Evolutionary conservation across 139 green algal genomes (phyloP).

Genomic region (Chlorella sp.): DNA sequence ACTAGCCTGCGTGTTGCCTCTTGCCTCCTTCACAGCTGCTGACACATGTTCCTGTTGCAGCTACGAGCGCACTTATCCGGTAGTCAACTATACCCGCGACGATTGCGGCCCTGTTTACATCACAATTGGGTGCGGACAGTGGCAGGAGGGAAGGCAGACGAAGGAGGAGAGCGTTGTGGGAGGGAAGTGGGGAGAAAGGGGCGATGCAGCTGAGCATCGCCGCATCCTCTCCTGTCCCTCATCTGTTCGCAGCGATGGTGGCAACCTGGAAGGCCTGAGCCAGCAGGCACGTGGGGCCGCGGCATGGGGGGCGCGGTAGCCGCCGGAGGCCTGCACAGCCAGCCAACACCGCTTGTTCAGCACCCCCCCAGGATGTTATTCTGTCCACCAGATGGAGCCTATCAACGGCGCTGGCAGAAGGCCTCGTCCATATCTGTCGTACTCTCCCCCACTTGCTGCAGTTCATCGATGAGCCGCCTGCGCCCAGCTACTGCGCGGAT

Average conservation of each 20-base stretch:
- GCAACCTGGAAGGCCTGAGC: not conserved
- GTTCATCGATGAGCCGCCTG: not conserved
- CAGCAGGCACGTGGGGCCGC: no score
- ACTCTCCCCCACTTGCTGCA: not conserved
- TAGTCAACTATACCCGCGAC: not conserved
- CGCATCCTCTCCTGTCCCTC: not conserved
- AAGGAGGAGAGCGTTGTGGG: not conserved
- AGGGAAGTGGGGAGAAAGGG: no score
- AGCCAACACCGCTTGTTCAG: no score
- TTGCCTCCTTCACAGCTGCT: no score
- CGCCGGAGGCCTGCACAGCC: no score
- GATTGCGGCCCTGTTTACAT: not conserved
- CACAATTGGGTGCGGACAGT: not conserved
- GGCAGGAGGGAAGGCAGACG: not conserved
- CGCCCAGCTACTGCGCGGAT: not conserved
- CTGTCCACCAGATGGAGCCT: no score
- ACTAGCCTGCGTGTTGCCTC: no score
- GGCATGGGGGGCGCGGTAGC: no score
- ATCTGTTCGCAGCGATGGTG: not conserved
- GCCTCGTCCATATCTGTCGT: no score
- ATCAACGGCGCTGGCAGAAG: no score
- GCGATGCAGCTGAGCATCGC: not conserved
- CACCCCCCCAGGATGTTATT: no score
- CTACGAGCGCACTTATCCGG: not conserved
- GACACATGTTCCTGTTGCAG: not conserved